Base-by-base conservation (phyloP, 2,329 filamentous ascomycete genomes). In the Scedosporium boydii region DNA sequence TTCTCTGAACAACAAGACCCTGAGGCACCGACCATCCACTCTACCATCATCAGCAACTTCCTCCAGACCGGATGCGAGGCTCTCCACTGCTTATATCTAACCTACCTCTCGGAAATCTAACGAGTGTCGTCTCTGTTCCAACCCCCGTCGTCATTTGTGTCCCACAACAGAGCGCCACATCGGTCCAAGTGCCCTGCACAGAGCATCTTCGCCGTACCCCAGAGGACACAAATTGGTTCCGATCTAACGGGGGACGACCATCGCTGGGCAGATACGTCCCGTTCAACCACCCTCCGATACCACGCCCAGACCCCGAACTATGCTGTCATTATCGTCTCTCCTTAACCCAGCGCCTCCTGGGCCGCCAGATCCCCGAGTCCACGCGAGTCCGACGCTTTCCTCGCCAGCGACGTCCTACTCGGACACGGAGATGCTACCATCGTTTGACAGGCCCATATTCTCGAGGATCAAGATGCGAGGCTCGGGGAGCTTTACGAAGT, bases 241-340 rank as follows among this genome's bases (percentile, higher is more conserved):
- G 3, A 34, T 9, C 6, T 9, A 34, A 3, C 29, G 29, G 29
- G 29, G 29, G 21, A n/a, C n/a, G 16, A n/a, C 14, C 4, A 21
- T 55, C 51, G 3, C 34, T 27, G 56, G 16, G 12, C 56, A 29
- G 16, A 18, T 4, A 38, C 56, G 6, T 21, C 56, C 23, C n/a
- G 6, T 53, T 27, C 16, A 4, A 57, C 60, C 29, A 23, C 26
- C 9, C 18, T 29, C 16, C 38, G 26, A 41, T 48, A n/a, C 18
- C 10, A 21, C n/a, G n/a, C 16, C 48, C 41, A 41, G 7, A 48
- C 16, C 61, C 34, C 58, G 70, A 69, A 72, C 68, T 69, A 89
- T 89, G 87, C 73, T 87, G 64, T 85, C 87, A 58, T 79, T 89
- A 66, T 78, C 83, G 44, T 86, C 84, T 66, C 79, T 90, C 69